phyloP scores from a whole-genome alignment of 345 rosid species.

The Litchi chinensis region DNA sequence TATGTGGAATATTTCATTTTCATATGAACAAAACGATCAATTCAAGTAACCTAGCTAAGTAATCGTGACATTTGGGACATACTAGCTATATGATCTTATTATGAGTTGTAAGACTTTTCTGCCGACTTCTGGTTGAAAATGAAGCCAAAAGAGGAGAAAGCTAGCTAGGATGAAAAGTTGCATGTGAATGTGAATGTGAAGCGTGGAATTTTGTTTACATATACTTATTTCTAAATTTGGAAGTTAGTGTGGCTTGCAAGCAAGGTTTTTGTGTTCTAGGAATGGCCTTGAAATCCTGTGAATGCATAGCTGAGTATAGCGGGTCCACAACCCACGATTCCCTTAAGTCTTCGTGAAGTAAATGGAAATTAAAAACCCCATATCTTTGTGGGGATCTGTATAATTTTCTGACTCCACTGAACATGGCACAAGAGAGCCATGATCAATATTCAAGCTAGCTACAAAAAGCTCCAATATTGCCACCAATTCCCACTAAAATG shows the following conservation, averaged over 20 bases:
- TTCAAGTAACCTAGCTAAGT: too few relatives aligned
- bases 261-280: neutral
- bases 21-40: too few relatives aligned
- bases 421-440: neutral
- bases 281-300: neutral
- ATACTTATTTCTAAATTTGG: neutral
- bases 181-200: neutral
- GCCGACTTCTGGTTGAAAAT: neutral
- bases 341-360: neutral
- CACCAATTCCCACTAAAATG: neutral
- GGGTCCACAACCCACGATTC: neutral
- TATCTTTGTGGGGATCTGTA: neutral
- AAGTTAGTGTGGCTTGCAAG: constrained; percentile 12
- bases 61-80: too few relatives aligned
- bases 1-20: too few relatives aligned
- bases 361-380: neutral
- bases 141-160: neutral
- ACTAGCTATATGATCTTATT: too few relatives aligned
- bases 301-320: neutral
- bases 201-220: neutral
- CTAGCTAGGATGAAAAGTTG: neutral
- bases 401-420: neutral
- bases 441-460: neutral
- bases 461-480: neutral
- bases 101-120: neutral